phyloP scores from a whole-genome alignment of 371 early-diverging fungal species.

The Mortierella polycephala region DNA sequence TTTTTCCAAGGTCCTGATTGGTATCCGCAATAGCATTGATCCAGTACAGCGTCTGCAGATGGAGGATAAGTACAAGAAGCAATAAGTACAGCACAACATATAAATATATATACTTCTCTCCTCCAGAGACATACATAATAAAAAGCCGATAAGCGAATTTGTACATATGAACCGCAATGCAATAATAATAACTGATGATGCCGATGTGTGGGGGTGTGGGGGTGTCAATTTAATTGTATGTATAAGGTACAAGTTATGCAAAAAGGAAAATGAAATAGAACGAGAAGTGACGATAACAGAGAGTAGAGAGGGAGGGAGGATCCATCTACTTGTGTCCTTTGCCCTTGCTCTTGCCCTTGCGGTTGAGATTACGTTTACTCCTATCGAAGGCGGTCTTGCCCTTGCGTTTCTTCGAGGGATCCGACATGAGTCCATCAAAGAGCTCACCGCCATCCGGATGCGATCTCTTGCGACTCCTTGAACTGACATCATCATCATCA shows the following conservation, averaged over 20 bases:
- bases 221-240: too few species aligned
- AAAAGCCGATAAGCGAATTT: too few species aligned
- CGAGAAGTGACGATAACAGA: not conserved
- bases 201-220: too few species aligned
- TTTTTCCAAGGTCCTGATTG: constrained; percentile 91
- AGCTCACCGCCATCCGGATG: constrained; percentile 15
- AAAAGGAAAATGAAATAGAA: not conserved
- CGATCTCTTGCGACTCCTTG: constrained; percentile 36
- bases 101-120: not conserved
- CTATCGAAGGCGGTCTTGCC: constrained; percentile 44
- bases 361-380: constrained; percentile 42
- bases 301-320: not conserved
- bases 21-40: constrained; percentile 91
- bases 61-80: constrained; percentile 69
- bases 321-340: constrained; percentile 26
- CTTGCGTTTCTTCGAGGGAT: constrained; percentile 43
- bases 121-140: too few species aligned
- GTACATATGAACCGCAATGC: too few species aligned
- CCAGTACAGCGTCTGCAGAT: constrained; percentile 79
- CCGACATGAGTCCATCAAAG: constrained; percentile 49
- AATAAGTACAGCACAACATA: constrained; percentile 10
- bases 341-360: constrained; percentile 30
- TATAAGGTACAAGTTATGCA: too few species aligned
- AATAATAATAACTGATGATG: too few species aligned
- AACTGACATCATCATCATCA: constrained; percentile 14